Evolutionary conservation across 176 grass and related monocot species (phyloP).

Genomic region (Puccinellia tenuiflora): DNA sequence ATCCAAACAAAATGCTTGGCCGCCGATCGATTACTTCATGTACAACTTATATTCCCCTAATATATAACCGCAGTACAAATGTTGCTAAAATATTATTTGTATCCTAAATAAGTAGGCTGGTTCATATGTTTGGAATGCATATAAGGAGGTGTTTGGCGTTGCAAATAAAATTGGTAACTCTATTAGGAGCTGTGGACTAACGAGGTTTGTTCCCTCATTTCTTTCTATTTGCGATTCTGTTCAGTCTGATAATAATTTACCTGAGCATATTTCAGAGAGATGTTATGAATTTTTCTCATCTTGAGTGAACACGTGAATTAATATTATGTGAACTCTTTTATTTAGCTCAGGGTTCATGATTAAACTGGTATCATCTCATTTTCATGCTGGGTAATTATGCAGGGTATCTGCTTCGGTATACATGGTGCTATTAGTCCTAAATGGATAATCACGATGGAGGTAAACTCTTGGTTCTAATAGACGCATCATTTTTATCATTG

Average conservation of each 20-base stretch:
- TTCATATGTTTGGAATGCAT: slow-evolving; percentile 64
- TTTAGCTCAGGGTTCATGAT: not conserved
- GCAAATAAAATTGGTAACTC: slow-evolving; percentile 58
- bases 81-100: slow-evolving; percentile 9
- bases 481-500: not conserved
- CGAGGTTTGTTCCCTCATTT: slow-evolving; percentile 39
- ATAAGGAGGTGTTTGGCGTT: slow-evolving; percentile 60
- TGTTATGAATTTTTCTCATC: not conserved
- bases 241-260: not conserved
- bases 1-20: slow-evolving; percentile 78
- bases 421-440: slow-evolving; percentile 80
- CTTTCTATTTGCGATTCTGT: slow-evolving; percentile 5
- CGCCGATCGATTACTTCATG: slow-evolving; percentile 3
- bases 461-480: slow-evolving; percentile 25
- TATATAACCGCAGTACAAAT: not conserved
- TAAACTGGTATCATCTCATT: slow-evolving; percentile 11
- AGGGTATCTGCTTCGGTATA: slow-evolving; percentile 75
- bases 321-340: not conserved
- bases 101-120: slow-evolving; percentile 50
- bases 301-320: not conserved
- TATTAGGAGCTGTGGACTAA: slow-evolving; percentile 55
- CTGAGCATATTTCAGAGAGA: not conserved
- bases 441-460: slow-evolving; percentile 89
- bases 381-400: not conserved
- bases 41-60: not conserved